Evolutionary conservation across 768 basidiomycete genomes (phyloP).

Genomic region (Austroboletus eburneus): DNA sequence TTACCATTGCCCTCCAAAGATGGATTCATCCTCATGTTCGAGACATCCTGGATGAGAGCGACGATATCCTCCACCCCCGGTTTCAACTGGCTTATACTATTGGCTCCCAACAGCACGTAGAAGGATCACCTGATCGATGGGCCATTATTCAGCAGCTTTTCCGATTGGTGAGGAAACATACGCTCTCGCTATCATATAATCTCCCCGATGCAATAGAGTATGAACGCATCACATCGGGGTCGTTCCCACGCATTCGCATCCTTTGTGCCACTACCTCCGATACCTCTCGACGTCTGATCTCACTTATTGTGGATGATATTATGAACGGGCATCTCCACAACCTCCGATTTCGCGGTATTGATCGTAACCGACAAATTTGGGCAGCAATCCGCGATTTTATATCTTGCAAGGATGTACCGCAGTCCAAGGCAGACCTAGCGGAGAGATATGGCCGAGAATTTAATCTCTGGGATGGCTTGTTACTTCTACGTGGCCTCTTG

Average conservation of each 20-base stretch:
- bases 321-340: slow-evolving; percentile 1
- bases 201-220: slow-evolving; percentile 10
- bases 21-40: slow-evolving; percentile 1
- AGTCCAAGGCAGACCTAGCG: background rate
- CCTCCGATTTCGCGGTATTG: background rate
- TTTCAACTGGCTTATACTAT: background rate
- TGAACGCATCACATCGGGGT: background rate
- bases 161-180: slow-evolving; percentile 13
- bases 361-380: background rate
- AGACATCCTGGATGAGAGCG: slow-evolving; percentile 22
- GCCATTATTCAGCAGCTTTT: slow-evolving; percentile 9
- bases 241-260: background rate
- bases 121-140: background rate
- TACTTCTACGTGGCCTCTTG: slow-evolving; percentile 32
- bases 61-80: slow-evolving; percentile 20
- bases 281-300: background rate
- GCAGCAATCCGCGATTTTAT: slow-evolving; percentile 9
- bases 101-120: background rate
- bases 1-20: slow-evolving; percentile 16
- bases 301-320: slow-evolving; percentile 9
- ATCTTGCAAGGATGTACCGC: slow-evolving; percentile 4
- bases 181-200: background rate
- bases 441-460: background rate
- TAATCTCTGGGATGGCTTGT: slow-evolving; percentile 14
- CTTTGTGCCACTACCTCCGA: background rate